Evolutionary conservation across 768 basidiomycete species (phyloP), one percentile per base, ranked within the genome.

Genomic region (Phaffia australis): DNA sequence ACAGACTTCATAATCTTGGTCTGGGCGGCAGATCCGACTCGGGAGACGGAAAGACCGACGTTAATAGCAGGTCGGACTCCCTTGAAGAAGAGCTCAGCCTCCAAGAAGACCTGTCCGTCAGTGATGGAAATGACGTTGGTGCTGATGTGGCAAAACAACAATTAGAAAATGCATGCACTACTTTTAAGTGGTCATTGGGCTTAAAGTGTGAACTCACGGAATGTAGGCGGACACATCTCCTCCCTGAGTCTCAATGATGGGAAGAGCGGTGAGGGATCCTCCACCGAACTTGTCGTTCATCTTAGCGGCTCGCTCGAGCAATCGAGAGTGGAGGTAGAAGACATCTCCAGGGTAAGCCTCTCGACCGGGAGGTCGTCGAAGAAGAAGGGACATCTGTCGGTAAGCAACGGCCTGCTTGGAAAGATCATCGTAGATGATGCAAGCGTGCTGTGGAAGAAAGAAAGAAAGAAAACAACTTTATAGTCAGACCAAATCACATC

Each of bases 1-100:
- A 98, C 98, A 82, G 97, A 93, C 88, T 97, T 99, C 95, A 99
- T 98, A 81, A 98, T 91, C 77, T 79, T 97, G 93, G 94, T 97
- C 82, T 99, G 95, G 75, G 95, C 95, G 75, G 95, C 94, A 56
- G 94, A 98, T 75, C 95, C 95, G 81, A 99, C 95, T 84, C 95
- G 95, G 70, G 95, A 99, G 72, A 99, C 95, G 68, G 95, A 99
- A 70, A 98, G 90, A 93, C 95, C 95, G 83, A 99, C 95, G 81
- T 98, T 98, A 79, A 98, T 98, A 72, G 95, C 95, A 63, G 95
- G 94, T 77, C 94, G 90, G 72, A 97, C 88, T 85, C 95, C 95
- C 83, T 95, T 93, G 92, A 99, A 97, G 92, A 99, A 99, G 76
- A 97, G 87, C 78, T 97, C 94, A 75, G 94, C 92, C 79, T 98